Base-by-base conservation (phyloP, 2,329 filamentous ascomycete species). In the Macroventuria anomochaeta region DNA sequence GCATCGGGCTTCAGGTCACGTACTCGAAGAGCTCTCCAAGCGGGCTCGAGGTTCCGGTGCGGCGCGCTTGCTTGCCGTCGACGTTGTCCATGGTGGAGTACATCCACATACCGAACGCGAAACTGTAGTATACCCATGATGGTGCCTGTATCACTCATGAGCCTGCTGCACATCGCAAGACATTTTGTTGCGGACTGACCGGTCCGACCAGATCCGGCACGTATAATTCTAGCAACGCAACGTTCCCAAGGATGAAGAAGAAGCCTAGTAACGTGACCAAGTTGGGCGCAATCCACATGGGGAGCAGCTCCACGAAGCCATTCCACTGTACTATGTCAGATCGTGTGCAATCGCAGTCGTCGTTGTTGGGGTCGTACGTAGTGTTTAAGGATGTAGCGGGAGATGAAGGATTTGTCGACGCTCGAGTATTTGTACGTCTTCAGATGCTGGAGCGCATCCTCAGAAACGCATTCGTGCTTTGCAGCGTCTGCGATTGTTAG, bases 1-100 rank as follows among this genome's bases (percentile, higher is more conserved):
- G 64, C 64, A 43, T 63, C 62, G 55, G 64, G 64, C 58, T 58
- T 46, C 21, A 46, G 28, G 28, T 55, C 51, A 76, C 81, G 64
- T 77, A 85, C 83, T 99, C 95, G 77, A 99, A 99, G 12, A 99
- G 86, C 77, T 99, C 95, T 64, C 95, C 95, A 21, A 99, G 83
- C 0, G 91, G 91, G 73, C 92, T 97, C 25, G 93, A 97, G 3
- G 93, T 97, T 46, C 93, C 93, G 3, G 95, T 99, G 68, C 95
- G 85, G 61, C 95, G 85, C 53, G 95, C 95, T 80, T 99, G 95
- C 79, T 99, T 99, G 65, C 95, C 95, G 75, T 99, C 95, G 61
- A 97, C 89, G 75, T 99, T 99, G 80, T 99, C 95, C 88, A 99
- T 93, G 12, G 95, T 99, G 65, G 95, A 96, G 77, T 97, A 88